These are phyloP conservation scores for Chamaenerion angustifolium DNA, from an alignment of 345 rosid genomes.

Conservation along the genomic window DNA sequence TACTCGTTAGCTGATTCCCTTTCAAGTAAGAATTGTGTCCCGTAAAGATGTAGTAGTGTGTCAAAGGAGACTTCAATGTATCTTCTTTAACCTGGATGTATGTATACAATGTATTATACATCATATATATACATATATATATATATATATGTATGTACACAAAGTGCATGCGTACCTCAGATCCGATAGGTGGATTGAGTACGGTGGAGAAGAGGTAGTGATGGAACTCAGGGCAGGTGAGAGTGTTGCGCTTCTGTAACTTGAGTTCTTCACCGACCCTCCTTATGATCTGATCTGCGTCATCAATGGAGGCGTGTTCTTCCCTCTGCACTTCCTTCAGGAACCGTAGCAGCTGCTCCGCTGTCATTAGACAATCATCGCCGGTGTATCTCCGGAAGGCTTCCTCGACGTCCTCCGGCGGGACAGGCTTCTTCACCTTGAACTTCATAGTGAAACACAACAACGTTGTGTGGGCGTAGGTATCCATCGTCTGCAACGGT, in stretches of 20 bases:
- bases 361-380: slow-evolving; percentile 22
- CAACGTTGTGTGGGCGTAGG: slow-evolving; percentile 21
- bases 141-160: too few species aligned
- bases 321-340: slow-evolving; percentile 30
- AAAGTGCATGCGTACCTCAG: not conserved
- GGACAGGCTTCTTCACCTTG: slow-evolving; percentile 18
- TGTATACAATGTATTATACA: too few species aligned
- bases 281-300: slow-evolving; percentile 32
- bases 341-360: slow-evolving; percentile 29
- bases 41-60: slow-evolving; percentile 65
- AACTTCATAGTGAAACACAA: slow-evolving; percentile 41
- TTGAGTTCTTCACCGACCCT: slow-evolving; percentile 11
- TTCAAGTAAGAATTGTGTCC: slow-evolving; percentile 83
- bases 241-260: slow-evolving; percentile 15
- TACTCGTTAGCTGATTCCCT: slow-evolving; percentile 59
- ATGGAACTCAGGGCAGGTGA: slow-evolving; percentile 31
- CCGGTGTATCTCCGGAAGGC: slow-evolving; percentile 21
- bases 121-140: too few species aligned
- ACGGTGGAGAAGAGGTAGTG: slow-evolving; percentile 19
- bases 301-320: slow-evolving; percentile 15
- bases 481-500: too few species aligned
- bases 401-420: slow-evolving; percentile 25
- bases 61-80: slow-evolving; percentile 44
- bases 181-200: slow-evolving; percentile 12
- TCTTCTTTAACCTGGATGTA: slow-evolving; percentile 45